Conservation (phyloP, 2,329 filamentous ascomycete species). For the Microsporum ferrugineum region DNA sequence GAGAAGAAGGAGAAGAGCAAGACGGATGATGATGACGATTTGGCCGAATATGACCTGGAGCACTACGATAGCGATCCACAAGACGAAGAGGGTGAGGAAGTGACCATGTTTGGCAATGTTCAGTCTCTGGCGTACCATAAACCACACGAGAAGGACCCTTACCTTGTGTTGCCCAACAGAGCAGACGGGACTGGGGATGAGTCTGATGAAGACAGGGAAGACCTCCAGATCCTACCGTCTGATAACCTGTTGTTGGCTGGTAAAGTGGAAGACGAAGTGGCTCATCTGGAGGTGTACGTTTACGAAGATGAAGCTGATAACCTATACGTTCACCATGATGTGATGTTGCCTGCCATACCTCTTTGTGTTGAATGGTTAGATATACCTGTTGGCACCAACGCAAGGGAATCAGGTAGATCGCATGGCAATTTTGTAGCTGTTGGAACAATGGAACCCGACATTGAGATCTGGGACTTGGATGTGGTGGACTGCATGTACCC, state of each 20-base stretch:
- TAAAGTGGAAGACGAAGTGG: constrained; percentile 93
- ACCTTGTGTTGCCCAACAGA: constrained; percentile 72
- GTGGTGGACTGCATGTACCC: constrained; percentile 97
- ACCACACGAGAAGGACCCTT: constrained; percentile 88
- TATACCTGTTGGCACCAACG: constrained; percentile 66
- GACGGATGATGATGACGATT: constrained; percentile 48
- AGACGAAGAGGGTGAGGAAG: constrained; percentile 54
- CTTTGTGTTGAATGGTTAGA: constrained; percentile 94
- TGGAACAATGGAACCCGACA: constrained; percentile 95
- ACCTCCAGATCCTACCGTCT: constrained; percentile 81
- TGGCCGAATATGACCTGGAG: constrained; percentile 93
- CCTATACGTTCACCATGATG: constrained; percentile 97
- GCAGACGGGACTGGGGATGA: constrained; percentile 44
- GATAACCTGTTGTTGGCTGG: constrained; percentile 89
- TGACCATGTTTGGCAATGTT: constrained; percentile 91
- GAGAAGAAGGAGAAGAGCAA: constrained; percentile 14
- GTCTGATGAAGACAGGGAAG: constrained; percentile 80
- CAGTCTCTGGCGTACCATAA: constrained; percentile 90
- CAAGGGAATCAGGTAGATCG: constrained; percentile 46
- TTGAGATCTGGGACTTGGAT: constrained; percentile 96
- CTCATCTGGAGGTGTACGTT: constrained; percentile 91
- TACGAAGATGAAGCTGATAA: constrained; percentile 95
- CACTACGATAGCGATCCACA: constrained; percentile 81
- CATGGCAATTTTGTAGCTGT: constrained; percentile 87
- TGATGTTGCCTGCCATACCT: constrained; percentile 95